Percentiles rank a stretch among this genome's conserved stretches.
Evolutionary conservation across 805 yeast genomes (phyloP).

Genomic region (Pichia deserticola): DNA sequence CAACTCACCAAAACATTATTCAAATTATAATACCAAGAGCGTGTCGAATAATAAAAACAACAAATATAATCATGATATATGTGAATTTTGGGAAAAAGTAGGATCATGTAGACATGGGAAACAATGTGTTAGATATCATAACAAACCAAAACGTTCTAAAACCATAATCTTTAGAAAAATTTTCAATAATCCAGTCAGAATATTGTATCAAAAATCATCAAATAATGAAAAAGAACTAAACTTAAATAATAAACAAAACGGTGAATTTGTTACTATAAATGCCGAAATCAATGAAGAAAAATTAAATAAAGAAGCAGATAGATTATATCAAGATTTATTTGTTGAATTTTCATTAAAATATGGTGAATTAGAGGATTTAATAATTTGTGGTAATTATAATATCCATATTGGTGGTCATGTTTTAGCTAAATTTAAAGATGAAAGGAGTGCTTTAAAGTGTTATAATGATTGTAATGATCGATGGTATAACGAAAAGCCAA

Average conservation of each 20-base stretch:
- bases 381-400: slow-evolving; percentile 77
- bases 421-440: slow-evolving; percentile 52
- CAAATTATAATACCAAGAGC: not conserved
- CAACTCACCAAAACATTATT: not conserved
- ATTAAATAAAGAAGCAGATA: slow-evolving; percentile 45
- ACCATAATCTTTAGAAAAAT: slow-evolving; percentile 61
- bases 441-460: slow-evolving; percentile 54
- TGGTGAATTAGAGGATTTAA: slow-evolving; percentile 51
- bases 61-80: slow-evolving; percentile 1
- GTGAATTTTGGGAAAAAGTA: slow-evolving; percentile 40
- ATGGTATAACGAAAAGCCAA: slow-evolving; percentile 78
- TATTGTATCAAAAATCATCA: slow-evolving; percentile 22
- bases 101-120: slow-evolving; percentile 95
- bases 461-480: slow-evolving; percentile 58
- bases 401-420: slow-evolving; percentile 84
- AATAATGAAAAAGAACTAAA: not conserved
- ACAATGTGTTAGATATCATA: slow-evolving; percentile 70
- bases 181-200: slow-evolving; percentile 48
- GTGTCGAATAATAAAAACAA: no score
- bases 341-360: slow-evolving; percentile 42
- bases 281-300: slow-evolving; percentile 21
- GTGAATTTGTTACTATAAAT: slow-evolving; percentile 3
- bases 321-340: slow-evolving; percentile 66
- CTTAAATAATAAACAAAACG: not conserved
- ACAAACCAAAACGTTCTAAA: slow-evolving; percentile 55